Evolutionary conservation across 2,329 filamentous ascomycete genomes (phyloP).

Genomic region (Didymellaceae sp.): DNA sequence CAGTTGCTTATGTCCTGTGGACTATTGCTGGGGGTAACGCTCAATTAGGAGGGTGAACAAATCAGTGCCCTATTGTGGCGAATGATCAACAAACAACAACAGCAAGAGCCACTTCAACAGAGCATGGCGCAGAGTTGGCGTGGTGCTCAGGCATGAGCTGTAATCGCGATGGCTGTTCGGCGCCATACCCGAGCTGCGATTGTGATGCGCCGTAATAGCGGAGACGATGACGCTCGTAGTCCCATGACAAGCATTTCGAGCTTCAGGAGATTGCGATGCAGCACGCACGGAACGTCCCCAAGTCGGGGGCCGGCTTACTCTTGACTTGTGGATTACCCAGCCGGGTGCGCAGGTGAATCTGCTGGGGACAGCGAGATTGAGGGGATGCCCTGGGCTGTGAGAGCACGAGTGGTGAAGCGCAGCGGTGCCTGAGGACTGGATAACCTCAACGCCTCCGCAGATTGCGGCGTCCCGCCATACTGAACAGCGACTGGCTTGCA

Average conservation of each 20-base stretch:
- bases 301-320: conserved; percentile 10
- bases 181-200: conserved; percentile 16
- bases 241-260: conserved; percentile 3
- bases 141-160: conserved; percentile 11
- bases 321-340: conserved; percentile 6
- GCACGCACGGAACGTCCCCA: conserved; percentile 15
- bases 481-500: conserved; percentile 24
- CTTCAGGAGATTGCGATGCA: conserved; percentile 16
- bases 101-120: too few species aligned
- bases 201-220: conserved; percentile 18
- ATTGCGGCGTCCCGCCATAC: conserved; percentile 23
- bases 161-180: conserved; percentile 9
- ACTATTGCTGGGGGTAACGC: conserved; percentile 6
- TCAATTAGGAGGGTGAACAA: neutral
- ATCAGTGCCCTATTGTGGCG: conserved; percentile 5
- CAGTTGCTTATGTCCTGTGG: conserved; percentile 4
- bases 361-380: conserved; percentile 1
- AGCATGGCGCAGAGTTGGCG: conserved; percentile 10
- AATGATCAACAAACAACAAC: conserved; percentile 9
- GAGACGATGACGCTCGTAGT: conserved; percentile 13
- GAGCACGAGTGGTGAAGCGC: conserved; percentile 10
- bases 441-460: conserved; percentile 18
- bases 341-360: conserved; percentile 1
- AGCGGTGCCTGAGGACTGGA: conserved; percentile 20
- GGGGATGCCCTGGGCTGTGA: conserved; percentile 6